Base-by-base conservation (phyloP, 495 filamentous ascomycete genomes). In the Rusavskia elegans region DNA sequence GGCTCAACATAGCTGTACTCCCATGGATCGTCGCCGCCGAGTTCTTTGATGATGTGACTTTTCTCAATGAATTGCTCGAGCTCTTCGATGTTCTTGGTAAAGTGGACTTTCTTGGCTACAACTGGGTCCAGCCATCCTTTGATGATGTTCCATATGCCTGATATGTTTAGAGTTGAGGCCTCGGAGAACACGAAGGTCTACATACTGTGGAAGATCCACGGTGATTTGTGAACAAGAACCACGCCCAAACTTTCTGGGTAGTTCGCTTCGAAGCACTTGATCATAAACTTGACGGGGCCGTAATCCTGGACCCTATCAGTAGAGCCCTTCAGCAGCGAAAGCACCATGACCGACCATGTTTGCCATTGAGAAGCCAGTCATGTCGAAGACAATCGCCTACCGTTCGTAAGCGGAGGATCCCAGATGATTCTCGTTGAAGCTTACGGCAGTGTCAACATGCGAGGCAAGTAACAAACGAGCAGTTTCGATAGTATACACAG, bases 241-340 rank as follows among this genome's bases (percentile, higher is more conserved):
- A 86, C 72, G 45, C 93, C 92, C 0, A 98, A 73, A 49, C 77
- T 85, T 64, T 97, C 93, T 25, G 93, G 92, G 63, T 97, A 98
- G 67, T 98, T 97, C 48, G 92, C 93, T 69, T 97, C 93, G 64
- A 98, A 98, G 67, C 88, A 95, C 70, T 95, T 95, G 71, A 97
- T 96, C 79, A 98, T 94, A 72, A 96, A 97, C 61, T 90, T 97
- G 23, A 98, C 87, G 0, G 92, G 92, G 0, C 86, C 78, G 63
- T 97, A 97, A 63, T 98, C 92, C 85, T 89, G 38, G 5, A 32
- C 13, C n/a, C 13, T 27, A 40, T 5, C 2, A 44, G 10, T 3
- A 14, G 30, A 3, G 5, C 13, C 32, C 9, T 27, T 27, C 38
- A 3, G 20, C 38, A 39, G 44, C 29, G 25, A 23, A 17, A 40